phyloP scores from a whole-genome alignment of 192 early-diverging fungal genomes.

The Endogone sp. region DNA sequence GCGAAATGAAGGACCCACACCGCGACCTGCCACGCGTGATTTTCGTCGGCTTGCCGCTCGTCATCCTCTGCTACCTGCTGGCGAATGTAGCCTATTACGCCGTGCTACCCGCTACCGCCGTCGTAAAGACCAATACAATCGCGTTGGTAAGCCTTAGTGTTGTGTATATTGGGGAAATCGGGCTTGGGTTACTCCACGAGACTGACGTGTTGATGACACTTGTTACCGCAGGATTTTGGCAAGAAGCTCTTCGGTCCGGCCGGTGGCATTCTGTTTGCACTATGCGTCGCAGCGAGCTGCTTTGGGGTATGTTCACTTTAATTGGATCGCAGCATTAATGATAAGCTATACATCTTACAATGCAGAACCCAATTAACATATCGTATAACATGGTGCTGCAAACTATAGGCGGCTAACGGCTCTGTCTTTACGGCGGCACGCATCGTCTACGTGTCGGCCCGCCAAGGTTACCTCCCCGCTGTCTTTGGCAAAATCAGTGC shows the following conservation, averaged over 20 bases:
- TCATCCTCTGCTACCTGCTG: conserved; percentile 71
- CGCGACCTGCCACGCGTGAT: conserved; percentile 77
- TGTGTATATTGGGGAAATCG: not conserved
- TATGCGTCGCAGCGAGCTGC: conserved; percentile 68
- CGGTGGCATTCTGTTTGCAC: conserved; percentile 65
- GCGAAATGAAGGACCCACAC: conserved; percentile 80
- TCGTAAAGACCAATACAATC: conserved; percentile 62
- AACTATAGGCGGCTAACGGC: conserved; percentile 73
- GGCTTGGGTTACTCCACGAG: not conserved
- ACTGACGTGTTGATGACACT: not conserved
- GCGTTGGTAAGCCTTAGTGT: conserved; percentile 22
- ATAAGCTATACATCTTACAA: too few relatives aligned
- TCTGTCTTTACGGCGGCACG: conserved; percentile 71
- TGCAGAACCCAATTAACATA: too few relatives aligned
- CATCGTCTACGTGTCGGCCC: conserved; percentile 62
- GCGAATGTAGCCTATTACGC: conserved; percentile 82
- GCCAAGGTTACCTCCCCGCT: conserved; percentile 63
- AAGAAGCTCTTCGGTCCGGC: conserved; percentile 61
- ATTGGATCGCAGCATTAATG: too few relatives aligned
- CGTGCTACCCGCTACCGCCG: conserved; percentile 65
- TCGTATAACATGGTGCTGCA: too few relatives aligned
- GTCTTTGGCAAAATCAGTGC: conserved; percentile 61
- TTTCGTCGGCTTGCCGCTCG: conserved; percentile 68
- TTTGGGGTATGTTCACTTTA: conserved; percentile 46
- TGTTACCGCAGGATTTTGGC: conserved; percentile 52